These are phyloP conservation scores for Echeveria elegans DNA, from an alignment of 164 flowering plant species.

Conservation along the genomic window DNA sequence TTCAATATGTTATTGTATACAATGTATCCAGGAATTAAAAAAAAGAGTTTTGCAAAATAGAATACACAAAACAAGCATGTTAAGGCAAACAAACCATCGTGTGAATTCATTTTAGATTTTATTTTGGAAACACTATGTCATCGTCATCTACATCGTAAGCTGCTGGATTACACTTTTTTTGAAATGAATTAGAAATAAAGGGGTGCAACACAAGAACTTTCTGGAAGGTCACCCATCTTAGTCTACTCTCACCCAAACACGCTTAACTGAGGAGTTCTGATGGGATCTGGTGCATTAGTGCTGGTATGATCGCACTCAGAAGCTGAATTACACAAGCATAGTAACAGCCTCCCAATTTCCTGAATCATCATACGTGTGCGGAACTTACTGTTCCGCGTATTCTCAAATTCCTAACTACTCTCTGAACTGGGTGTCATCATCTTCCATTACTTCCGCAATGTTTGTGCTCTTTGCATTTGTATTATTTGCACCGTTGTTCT, in stretches of 20 bases:
- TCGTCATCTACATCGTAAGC: slow-evolving; percentile 88
- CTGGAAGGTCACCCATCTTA: too few relatives aligned
- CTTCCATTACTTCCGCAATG: slow-evolving; percentile 34
- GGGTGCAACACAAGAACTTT: too few relatives aligned
- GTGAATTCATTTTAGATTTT: slow-evolving; percentile 26
- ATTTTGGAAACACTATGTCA: slow-evolving; percentile 64
- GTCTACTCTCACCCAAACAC: too few relatives aligned
- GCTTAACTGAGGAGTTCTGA: too few relatives aligned
- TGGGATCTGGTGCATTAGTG: too few relatives aligned
- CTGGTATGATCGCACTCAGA: too few relatives aligned
- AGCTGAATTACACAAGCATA: slow-evolving; percentile 93
- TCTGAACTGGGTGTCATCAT: slow-evolving; percentile 66
- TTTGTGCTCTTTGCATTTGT: slow-evolving; percentile 47
- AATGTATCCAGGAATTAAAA: too few relatives aligned
- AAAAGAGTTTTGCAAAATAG: not conserved
- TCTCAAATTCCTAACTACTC: slow-evolving; percentile 59
- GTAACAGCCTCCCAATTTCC: slow-evolving; percentile 92
- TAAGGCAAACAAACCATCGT: not conserved
- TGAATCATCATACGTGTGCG: slow-evolving; percentile 70
- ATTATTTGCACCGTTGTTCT: slow-evolving; percentile 30
- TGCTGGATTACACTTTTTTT: too few relatives aligned
- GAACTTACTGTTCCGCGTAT: slow-evolving; percentile 50
- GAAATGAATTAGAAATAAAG: too few relatives aligned
- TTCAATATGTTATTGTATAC: too few relatives aligned
- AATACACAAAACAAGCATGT: not conserved